Base-by-base conservation (phyloP, 2,329 filamentous ascomycete genomes). In the Fusarium napiforme region DNA sequence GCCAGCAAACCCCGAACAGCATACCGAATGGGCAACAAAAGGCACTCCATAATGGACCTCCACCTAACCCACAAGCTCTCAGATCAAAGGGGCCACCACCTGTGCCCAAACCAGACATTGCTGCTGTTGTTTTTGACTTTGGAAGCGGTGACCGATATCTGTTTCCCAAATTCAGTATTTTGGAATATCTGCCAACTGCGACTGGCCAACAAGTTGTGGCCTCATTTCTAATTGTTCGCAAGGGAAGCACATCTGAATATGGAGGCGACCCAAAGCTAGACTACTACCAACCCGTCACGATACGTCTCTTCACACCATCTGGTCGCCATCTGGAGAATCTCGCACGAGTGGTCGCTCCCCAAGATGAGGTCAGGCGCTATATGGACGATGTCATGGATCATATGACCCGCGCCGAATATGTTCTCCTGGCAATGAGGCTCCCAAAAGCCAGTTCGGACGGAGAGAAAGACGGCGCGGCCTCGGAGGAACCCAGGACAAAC, bases 171-270 rank as follows among this genome's bases (percentile, higher is more conserved):
- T 92, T 93, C 78, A 93, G 91, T 80, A 92, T 96, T 39, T 81
- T 96, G 56, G 93, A 96, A 79, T 91, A 90, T 77, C 83, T 91
- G 4, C 80, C 82, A 12, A 78, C 81, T 4, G 78, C 84, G 15
- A 81, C 84, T 8, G 88, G 88, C 5, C 88, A 89, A 57, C 87
- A 91, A 64, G 87, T 93, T 4, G 87, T 94, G 47, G 91, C 91
- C 7, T 95, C 93, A 2, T 96, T 96, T 78, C 84, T 96, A 16
- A 90, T 95, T 67, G 92, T 93, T 10, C 90, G 92, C 55, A 92
- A 92, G 79, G 93, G 91, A 36, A 91, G 90, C 74, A 85, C 84
- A n/a, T 88, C 89, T 4, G 90, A 92, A 74, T 89, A 90, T 65
- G 86, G 88, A 63, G 89, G 88, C n/a, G 88, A 92, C 70, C 89